phyloP scores from a whole-genome alignment of 2,329 filamentous ascomycete species.

The Scedosporium dehoogii region DNA sequence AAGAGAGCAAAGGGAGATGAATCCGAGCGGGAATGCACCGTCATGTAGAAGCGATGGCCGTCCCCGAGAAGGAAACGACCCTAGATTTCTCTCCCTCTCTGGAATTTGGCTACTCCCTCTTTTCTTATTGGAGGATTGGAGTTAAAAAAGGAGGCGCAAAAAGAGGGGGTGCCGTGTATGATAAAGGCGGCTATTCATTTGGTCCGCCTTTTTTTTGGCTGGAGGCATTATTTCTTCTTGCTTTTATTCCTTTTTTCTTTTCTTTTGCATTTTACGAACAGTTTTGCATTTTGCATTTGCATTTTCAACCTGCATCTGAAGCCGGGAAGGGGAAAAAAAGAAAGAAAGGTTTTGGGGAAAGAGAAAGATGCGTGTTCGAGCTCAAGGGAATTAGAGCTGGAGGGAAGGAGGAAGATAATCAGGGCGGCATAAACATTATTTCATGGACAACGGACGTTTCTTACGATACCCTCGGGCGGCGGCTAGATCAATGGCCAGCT shows the following conservation, averaged over 20 bases:
- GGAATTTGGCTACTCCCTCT: too few species aligned
- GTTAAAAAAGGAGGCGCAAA: not conserved
- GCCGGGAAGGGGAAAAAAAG: not conserved
- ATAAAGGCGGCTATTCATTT: not conserved
- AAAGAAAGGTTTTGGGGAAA: not conserved
- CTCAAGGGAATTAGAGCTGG: not conserved
- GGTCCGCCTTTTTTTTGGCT: not conserved
- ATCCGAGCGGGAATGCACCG: slow-evolving; percentile 35
- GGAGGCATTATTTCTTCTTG: not conserved
- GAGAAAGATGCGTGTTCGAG: not conserved
- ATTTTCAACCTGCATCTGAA: not conserved
- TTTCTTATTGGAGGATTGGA: not conserved
- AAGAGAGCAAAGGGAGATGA: slow-evolving; percentile 19
- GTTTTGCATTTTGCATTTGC: slow-evolving; percentile 1
- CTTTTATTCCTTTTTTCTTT: not conserved
- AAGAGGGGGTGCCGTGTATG: not conserved
- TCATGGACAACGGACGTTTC: not conserved
- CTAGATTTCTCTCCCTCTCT: not conserved
- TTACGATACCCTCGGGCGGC: not conserved
- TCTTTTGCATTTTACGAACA: not conserved
- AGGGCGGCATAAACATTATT: not conserved
- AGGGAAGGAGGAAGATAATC: not conserved
- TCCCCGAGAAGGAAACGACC: not conserved
- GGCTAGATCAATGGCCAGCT: not conserved
- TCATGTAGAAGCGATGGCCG: slow-evolving; percentile 28